A percentile compares a stretch with the other conserved stretches of the same genome.
These are phyloP conservation scores for Ogataea methylovora DNA, from an alignment of 805 yeast species.

Conservation along the genomic window DNA sequence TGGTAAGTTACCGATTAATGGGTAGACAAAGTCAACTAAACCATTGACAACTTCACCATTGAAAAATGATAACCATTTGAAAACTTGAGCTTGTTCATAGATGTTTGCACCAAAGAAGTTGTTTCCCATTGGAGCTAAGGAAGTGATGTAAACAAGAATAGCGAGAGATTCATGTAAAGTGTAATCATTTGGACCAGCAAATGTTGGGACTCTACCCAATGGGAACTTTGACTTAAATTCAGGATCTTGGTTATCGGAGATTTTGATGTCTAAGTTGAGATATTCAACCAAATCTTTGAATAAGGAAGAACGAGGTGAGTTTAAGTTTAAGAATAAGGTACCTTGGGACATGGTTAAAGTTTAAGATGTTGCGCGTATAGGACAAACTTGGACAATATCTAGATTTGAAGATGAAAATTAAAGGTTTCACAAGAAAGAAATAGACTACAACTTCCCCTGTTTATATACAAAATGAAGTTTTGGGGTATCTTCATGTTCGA, in stretches of 20 bases:
- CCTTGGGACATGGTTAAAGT: too few species aligned
- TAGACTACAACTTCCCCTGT: too few species aligned
- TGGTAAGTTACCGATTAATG: conserved; percentile 52
- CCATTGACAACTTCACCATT: conserved; percentile 53
- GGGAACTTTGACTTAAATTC: conserved; percentile 49
- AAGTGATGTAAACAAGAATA: conserved; percentile 36
- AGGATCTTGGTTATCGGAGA: conserved; percentile 33
- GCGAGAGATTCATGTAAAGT: conserved; percentile 63
- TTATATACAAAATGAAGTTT: too few species aligned
- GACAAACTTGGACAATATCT: too few species aligned
- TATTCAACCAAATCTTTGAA: conserved; percentile 44
- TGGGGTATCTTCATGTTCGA: too few species aligned
- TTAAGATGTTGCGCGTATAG: too few species aligned
- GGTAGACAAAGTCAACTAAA: conserved; percentile 42
- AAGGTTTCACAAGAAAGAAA: too few species aligned
- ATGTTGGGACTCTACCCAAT: conserved; percentile 55
- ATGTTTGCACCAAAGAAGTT: conserved; percentile 52
- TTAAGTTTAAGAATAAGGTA: conserved; percentile 37
- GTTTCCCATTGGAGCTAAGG: conserved; percentile 25
- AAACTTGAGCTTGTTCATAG: conserved; percentile 51
- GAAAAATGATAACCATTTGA: conserved; percentile 71
- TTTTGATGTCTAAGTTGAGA: conserved; percentile 47
- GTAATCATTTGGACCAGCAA: conserved; percentile 55
- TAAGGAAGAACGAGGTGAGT: conserved; percentile 26
- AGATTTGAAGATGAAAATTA: too few species aligned